phyloP scores from a whole-genome alignment of 441 rosid species.

The Populus hybrid region DNA sequence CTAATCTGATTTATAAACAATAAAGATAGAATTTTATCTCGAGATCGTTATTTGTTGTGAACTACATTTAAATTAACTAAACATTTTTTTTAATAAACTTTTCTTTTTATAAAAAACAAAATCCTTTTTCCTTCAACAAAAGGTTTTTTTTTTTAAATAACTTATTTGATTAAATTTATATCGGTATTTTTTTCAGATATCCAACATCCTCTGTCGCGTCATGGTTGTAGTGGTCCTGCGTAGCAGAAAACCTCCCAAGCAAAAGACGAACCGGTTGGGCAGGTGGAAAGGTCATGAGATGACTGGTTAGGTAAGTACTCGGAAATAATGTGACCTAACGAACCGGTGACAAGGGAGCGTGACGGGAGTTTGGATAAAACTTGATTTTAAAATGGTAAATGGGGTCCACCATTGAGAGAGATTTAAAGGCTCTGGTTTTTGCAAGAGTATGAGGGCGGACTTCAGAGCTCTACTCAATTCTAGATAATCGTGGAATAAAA shows the following conservation, averaged over 20 bases:
- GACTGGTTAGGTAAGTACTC: conserved; percentile 26
- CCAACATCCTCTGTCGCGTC: no score
- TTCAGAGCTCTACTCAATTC: conserved; percentile 33
- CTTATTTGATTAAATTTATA: no score
- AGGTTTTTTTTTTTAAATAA: no score
- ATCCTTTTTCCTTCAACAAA: no score
- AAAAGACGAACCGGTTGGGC: conserved; percentile 30
- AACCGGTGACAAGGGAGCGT: conserved; percentile 28
- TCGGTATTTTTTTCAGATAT: no score
- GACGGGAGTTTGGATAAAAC: conserved; percentile 11
- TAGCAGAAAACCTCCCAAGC: neutral
- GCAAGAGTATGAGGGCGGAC: conserved; percentile 38
- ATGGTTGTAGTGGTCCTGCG: neutral
- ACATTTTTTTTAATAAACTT: no score
- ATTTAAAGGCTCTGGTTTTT: neutral
- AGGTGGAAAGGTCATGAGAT: conserved; percentile 15
- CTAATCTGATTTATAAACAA: no score
- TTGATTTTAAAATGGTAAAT: conserved; percentile 25
- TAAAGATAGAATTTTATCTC: no score
- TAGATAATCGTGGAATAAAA: conserved; percentile 41
- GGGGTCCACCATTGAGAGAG: conserved; percentile 47
- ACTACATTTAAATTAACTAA: no score
- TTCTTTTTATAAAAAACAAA: no score
- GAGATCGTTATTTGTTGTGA: no score
- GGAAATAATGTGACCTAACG: conserved; percentile 22